These are phyloP conservation scores for Margaritispora aquatica DNA, from an alignment of 495 filamentous ascomycete species.

Conservation along the genomic window DNA sequence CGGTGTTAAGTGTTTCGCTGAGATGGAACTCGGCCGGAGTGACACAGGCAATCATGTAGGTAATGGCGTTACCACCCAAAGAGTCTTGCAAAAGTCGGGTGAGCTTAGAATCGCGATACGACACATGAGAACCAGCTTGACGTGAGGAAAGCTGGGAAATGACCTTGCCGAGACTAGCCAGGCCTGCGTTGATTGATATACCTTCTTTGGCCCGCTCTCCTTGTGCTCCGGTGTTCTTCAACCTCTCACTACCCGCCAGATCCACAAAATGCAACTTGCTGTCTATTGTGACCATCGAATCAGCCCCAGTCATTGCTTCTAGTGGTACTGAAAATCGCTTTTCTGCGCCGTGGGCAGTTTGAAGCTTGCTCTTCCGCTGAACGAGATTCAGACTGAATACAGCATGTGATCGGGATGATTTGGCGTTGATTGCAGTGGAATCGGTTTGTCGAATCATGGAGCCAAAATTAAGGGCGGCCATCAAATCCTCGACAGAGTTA, in stretches of 20 bases:
- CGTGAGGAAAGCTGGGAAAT: slow-evolving; percentile 96
- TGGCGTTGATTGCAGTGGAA: slow-evolving; percentile 97
- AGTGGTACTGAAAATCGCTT: slow-evolving; percentile 88
- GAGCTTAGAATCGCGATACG: slow-evolving; percentile 94
- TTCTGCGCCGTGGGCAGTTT: slow-evolving; percentile 49
- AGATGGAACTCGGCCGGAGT: slow-evolving; percentile 96
- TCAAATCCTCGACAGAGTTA: slow-evolving; percentile 86
- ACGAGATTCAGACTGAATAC: slow-evolving; percentile 95
- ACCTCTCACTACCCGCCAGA: slow-evolving; percentile 90
- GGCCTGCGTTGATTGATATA: slow-evolving; percentile 96
- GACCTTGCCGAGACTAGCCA: slow-evolving; percentile 94
- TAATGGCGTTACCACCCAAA: slow-evolving; percentile 95
- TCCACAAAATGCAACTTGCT: slow-evolving; percentile 99
- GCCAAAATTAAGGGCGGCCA: slow-evolving; percentile 83
- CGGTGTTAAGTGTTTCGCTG: slow-evolving; percentile 95
- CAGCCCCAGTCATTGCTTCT: slow-evolving; percentile 65
- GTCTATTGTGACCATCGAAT: slow-evolving; percentile 75
- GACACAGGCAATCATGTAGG: slow-evolving; percentile 99
- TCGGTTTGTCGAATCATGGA: slow-evolving; percentile 96
- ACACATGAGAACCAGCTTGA: slow-evolving; percentile 83
- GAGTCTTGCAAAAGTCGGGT: slow-evolving; percentile 96
- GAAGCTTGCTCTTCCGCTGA: slow-evolving; percentile 66
- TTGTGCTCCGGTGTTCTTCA: slow-evolving; percentile 96
- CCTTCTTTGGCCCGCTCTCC: slow-evolving; percentile 94
- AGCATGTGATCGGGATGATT: slow-evolving; percentile 97